Conservation (phyloP, 257 asterid species). For the Lithospermum erythrorhizon region DNA sequence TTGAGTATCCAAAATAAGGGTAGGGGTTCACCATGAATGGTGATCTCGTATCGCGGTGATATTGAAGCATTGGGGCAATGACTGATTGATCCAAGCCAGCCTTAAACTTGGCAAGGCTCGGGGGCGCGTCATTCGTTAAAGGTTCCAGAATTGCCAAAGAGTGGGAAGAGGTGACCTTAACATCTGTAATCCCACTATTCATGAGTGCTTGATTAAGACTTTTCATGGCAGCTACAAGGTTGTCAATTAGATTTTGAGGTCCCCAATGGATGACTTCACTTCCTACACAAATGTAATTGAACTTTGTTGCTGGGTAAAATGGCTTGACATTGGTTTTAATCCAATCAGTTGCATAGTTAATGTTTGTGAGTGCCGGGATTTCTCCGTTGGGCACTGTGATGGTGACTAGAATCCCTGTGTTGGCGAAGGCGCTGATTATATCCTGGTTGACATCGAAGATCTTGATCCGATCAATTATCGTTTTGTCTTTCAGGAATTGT, state of each 20-base stretch:
- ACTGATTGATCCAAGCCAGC: slow-evolving; percentile 68
- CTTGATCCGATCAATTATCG: slow-evolving; percentile 29
- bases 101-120: slow-evolving; percentile 53
- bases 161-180: slow-evolving; percentile 33
- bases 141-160: slow-evolving; percentile 34
- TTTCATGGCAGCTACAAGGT: slow-evolving; percentile 33
- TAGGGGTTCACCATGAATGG: slow-evolving; percentile 93
- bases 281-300: slow-evolving; percentile 20
- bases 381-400: slow-evolving; percentile 25
- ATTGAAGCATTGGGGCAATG: slow-evolving; percentile 57
- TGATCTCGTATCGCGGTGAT: slow-evolving; percentile 44
- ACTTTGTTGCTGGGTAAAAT: slow-evolving; percentile 15
- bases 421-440: slow-evolving; percentile 24
- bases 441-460: slow-evolving; percentile 33
- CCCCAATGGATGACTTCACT: slow-evolving; percentile 21
- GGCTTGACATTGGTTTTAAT: slow-evolving; percentile 20
- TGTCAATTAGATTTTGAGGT: too few relatives aligned
- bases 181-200: slow-evolving; percentile 16
- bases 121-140: slow-evolving; percentile 34
- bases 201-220: slow-evolving; percentile 25
- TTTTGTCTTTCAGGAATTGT: slow-evolving; percentile 20
- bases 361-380: slow-evolving; percentile 6
- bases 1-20: slow-evolving; percentile 68
- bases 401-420: slow-evolving; percentile 28
- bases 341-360: slow-evolving; percentile 18